Percentiles rank a stretch among this genome's conserved stretches.
These are phyloP conservation scores for Withania somnifera DNA, from an alignment of 305 asterid genomes.

Conservation along the genomic window DNA sequence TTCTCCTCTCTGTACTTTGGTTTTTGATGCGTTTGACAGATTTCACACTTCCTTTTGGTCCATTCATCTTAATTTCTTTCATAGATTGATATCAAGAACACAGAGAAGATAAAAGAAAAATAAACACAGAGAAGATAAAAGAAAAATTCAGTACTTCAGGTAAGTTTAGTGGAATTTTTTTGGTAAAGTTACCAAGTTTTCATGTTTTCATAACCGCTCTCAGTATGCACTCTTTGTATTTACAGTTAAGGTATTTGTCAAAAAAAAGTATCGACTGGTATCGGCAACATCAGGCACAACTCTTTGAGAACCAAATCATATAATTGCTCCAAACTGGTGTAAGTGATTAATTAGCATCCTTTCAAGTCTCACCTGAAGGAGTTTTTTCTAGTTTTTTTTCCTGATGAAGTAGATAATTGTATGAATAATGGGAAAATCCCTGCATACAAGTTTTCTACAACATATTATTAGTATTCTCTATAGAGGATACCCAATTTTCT, in stretches of 20 bases:
- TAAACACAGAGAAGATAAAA: slow-evolving; percentile 39
- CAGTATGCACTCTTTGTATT: background rate
- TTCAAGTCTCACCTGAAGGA: background rate
- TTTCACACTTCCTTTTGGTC: background rate
- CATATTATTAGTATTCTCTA: background rate
- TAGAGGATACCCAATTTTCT: background rate
- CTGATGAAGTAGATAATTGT: background rate
- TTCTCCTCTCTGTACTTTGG: background rate
- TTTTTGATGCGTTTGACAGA: background rate
- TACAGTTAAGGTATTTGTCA: slow-evolving; percentile 45
- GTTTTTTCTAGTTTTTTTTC: background rate
- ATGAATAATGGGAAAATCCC: background rate
- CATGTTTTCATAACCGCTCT: background rate
- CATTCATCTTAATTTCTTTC: background rate
- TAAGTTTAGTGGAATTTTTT: slow-evolving; percentile 16
- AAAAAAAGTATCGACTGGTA: slow-evolving; percentile 66
- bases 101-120: slow-evolving; percentile 42
- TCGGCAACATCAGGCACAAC: slow-evolving; percentile 54
- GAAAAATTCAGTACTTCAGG: slow-evolving; percentile 29
- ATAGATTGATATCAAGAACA: slow-evolving; percentile 8
- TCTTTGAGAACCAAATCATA: slow-evolving; percentile 28
- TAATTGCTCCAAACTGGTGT: slow-evolving; percentile 34
- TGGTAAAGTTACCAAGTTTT: background rate
- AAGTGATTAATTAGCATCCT: slow-evolving; percentile 20
- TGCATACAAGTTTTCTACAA: background rate